A percentile compares a stretch with the other conserved stretches of the same genome.
These are phyloP conservation scores for Malassezia arunalokei DNA, from an alignment of 1,284 basidiomycete genomes.

Conservation along the genomic window DNA sequence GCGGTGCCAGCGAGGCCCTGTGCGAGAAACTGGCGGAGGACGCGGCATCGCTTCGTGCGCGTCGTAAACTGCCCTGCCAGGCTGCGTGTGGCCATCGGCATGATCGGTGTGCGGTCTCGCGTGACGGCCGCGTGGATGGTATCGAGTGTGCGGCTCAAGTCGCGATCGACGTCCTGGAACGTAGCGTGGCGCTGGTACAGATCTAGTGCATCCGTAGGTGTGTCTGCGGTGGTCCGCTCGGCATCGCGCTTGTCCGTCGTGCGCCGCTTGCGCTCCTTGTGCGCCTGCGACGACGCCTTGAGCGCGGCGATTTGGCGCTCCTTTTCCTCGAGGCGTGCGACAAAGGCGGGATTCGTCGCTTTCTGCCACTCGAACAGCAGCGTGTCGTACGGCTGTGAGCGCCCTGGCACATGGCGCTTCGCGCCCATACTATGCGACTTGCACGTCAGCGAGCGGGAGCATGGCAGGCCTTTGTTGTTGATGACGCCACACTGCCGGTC, in stretches of 20 bases:
- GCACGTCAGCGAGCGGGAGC: conserved; percentile 91
- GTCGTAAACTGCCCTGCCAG: conserved; percentile 32
- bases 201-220: conserved; percentile 18
- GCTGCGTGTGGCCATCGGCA: conserved; percentile 29
- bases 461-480: conserved; percentile 84
- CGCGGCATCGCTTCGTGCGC: conserved; percentile 28
- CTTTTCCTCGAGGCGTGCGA: conserved; percentile 66
- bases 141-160: conserved; percentile 21
- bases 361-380: conserved; percentile 75
- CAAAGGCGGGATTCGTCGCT: conserved; percentile 78
- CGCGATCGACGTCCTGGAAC: conserved; percentile 35
- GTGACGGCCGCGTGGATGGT: conserved; percentile 24
- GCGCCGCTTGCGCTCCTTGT: conserved; percentile 39
- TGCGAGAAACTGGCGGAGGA: conserved; percentile 25
- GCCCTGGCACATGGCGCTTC: conserved; percentile 78
- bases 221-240: neutral
- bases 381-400: conserved; percentile 72
- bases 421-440: conserved; percentile 97
- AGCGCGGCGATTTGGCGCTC: conserved; percentile 37
- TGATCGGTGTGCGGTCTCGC: conserved; percentile 26
- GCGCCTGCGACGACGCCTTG: conserved; percentile 23
- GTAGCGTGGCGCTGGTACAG: conserved; percentile 30
- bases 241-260: neutral
- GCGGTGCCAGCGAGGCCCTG: conserved; percentile 24
- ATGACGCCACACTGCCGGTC: conserved; percentile 94